Conservation (phyloP, 2,329 filamentous ascomycete species). For the Trichoderma harzianum region DNA sequence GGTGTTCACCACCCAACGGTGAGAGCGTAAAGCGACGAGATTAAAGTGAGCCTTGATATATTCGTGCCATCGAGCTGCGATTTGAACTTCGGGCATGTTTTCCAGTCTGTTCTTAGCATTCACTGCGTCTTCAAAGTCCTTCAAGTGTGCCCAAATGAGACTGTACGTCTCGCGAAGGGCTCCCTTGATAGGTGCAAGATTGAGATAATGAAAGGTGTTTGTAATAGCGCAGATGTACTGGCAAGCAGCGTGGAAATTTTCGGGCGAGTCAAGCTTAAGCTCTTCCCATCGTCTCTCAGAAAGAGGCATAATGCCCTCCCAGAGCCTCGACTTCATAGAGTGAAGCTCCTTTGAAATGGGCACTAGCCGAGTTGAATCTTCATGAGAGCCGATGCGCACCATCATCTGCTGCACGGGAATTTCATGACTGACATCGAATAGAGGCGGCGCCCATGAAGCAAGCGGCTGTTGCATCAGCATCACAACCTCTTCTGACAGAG, state of each 20-base stretch:
- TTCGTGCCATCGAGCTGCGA: slow-evolving; percentile 27
- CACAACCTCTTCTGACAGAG: background rate
- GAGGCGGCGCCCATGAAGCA: slow-evolving; percentile 26
- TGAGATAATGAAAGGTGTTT: slow-evolving; percentile 29
- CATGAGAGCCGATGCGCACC: slow-evolving; percentile 23
- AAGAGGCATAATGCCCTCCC: slow-evolving; percentile 29
- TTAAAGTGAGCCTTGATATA: slow-evolving; percentile 27
- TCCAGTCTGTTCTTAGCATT: slow-evolving; percentile 22
- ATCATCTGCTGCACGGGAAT: slow-evolving; percentile 16
- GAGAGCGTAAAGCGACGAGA: slow-evolving; percentile 22
- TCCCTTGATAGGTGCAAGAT: slow-evolving; percentile 21
- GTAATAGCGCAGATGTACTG: slow-evolving; percentile 23
- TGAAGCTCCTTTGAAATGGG: slow-evolving; percentile 28
- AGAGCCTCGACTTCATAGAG: slow-evolving; percentile 30
- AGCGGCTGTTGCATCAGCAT: slow-evolving; percentile 19
- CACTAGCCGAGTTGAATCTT: slow-evolving; percentile 22
- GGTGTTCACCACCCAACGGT: slow-evolving; percentile 27
- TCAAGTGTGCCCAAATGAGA: slow-evolving; percentile 26
- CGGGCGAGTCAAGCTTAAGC: slow-evolving; percentile 21
- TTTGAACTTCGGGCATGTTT: slow-evolving; percentile 10
- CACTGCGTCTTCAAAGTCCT: slow-evolving; percentile 26
- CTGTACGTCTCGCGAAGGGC: slow-evolving; percentile 28
- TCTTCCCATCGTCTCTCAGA: slow-evolving; percentile 29
- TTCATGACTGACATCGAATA: slow-evolving; percentile 16
- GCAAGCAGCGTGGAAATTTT: slow-evolving; percentile 27